These are phyloP conservation scores for Quercus mongolica DNA, from an alignment of 306 rosid species.

Conservation along the genomic window DNA sequence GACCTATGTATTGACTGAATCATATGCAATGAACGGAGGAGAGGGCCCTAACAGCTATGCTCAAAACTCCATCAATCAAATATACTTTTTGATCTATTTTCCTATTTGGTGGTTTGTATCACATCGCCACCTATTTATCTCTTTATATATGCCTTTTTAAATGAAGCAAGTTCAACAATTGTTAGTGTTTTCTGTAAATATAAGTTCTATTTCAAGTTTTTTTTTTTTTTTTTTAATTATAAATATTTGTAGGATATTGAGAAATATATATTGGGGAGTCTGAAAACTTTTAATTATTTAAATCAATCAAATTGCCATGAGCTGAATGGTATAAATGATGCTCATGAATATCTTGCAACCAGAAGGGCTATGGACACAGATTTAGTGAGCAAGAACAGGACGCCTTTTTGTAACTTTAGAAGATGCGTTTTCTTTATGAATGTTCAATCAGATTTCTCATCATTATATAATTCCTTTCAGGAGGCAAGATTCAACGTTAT, in stretches of 20 bases:
- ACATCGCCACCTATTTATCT: too few species aligned
- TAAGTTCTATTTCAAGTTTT: neutral
- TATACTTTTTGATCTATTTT: too few species aligned
- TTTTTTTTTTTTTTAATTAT: neutral
- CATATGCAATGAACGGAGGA: too few species aligned
- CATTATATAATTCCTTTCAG: too few species aligned
- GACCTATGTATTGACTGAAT: too few species aligned
- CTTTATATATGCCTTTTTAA: neutral
- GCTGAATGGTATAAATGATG: slow-evolving; percentile 88
- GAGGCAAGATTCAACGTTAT: too few species aligned
- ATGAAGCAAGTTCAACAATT: neutral
- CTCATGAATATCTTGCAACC: slow-evolving; percentile 87
- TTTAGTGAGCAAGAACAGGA: slow-evolving; percentile 78
- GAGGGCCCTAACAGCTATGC: too few species aligned
- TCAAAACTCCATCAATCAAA: too few species aligned
- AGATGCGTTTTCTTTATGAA: too few species aligned
- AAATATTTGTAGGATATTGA: slow-evolving; percentile 57
- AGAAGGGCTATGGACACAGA: slow-evolving; percentile 96
- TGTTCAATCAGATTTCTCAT: too few species aligned
- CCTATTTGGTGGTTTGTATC: too few species aligned
- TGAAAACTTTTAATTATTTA: slow-evolving; percentile 81
- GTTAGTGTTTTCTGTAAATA: neutral
- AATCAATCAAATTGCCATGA: slow-evolving; percentile 76
- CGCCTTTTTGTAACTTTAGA: too few species aligned
- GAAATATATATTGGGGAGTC: slow-evolving; percentile 76